A percentile compares a stretch with the other conserved stretches of the same genome.
Conservation (phyloP, 2,329 filamentous ascomycete genomes). For the Fulvia fulva region DNA sequence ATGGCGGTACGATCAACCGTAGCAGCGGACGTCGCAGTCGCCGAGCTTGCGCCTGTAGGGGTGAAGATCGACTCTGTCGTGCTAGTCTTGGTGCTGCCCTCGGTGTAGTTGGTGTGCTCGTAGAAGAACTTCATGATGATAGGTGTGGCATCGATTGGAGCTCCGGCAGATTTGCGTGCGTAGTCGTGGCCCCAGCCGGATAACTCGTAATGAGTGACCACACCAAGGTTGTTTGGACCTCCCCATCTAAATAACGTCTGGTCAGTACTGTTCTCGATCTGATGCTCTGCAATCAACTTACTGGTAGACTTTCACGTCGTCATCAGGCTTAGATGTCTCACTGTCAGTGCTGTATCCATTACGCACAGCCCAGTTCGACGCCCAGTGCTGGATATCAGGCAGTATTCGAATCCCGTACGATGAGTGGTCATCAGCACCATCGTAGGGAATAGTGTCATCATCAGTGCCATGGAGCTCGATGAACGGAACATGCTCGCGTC, state of each 20-base stretch:
- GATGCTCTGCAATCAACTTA: neutral
- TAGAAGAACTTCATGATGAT: slow-evolving; percentile 32
- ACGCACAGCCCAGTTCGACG: slow-evolving; percentile 35
- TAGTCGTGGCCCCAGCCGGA: slow-evolving; percentile 35
- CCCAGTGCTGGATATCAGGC: slow-evolving; percentile 27
- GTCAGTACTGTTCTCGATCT: neutral
- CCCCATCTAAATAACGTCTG: slow-evolving; percentile 17
- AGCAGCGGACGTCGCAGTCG: neutral
- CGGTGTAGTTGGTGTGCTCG: slow-evolving; percentile 19
- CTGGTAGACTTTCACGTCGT: slow-evolving; percentile 6
- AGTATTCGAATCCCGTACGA: slow-evolving; percentile 9
- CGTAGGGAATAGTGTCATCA: slow-evolving; percentile 39
- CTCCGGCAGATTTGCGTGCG: slow-evolving; percentile 12
- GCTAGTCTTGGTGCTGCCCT: neutral
- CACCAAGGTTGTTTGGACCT: slow-evolving; percentile 30
- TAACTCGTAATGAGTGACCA: slow-evolving; percentile 36
- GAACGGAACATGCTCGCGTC: slow-evolving; percentile 33
- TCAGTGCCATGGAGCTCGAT: slow-evolving; percentile 43
- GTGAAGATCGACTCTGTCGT: neutral
- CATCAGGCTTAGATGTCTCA: slow-evolving; percentile 23
- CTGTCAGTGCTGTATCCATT: slow-evolving; percentile 32
- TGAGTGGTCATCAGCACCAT: slow-evolving; percentile 24
- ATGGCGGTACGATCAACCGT: neutral
- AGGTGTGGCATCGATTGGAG: slow-evolving; percentile 26
- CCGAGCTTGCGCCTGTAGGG: neutral